Percentiles rank a stretch among this genome's conserved stretches.
Conservation (phyloP, 495 filamentous ascomycete species). For the Haplographium delicatum region DNA sequence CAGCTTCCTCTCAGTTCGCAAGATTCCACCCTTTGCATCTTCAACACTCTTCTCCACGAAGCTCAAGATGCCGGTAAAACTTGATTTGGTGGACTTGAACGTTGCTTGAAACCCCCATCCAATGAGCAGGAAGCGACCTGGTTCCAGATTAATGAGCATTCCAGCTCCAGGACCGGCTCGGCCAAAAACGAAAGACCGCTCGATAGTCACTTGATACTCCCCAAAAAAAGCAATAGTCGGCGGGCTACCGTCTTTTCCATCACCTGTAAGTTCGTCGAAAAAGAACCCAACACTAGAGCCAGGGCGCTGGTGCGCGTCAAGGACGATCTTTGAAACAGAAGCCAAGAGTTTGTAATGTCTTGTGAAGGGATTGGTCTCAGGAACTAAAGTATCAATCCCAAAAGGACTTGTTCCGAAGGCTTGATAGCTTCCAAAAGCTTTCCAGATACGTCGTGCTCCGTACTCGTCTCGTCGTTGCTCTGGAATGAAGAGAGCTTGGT, state of each 20-base stretch:
- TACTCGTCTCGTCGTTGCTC: slow-evolving; percentile 46
- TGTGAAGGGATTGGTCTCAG: slow-evolving; percentile 28
- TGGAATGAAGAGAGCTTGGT: slow-evolving; percentile 46
- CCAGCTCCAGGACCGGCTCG: slow-evolving; percentile 36
- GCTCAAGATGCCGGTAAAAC: slow-evolving; percentile 39
- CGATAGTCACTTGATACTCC: slow-evolving; percentile 33
- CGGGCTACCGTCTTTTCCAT: slow-evolving; percentile 5
- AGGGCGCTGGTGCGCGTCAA: slow-evolving; percentile 35
- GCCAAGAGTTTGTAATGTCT: slow-evolving; percentile 37
- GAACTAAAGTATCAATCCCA: slow-evolving; percentile 38
- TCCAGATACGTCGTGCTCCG: slow-evolving; percentile 40
- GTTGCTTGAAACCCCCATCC: slow-evolving; percentile 42
- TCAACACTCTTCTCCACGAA: slow-evolving; percentile 38
- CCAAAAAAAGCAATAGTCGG: slow-evolving; percentile 6
- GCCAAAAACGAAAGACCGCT: slow-evolving; percentile 45
- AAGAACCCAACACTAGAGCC: slow-evolving; percentile 40
- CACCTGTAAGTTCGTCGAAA: slow-evolving; percentile 36
- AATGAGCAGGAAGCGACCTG: slow-evolving; percentile 38
- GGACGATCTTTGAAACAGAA: slow-evolving; percentile 31
- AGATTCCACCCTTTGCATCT: slow-evolving; percentile 32
- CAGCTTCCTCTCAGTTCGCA: slow-evolving; percentile 33
- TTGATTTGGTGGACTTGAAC: slow-evolving; percentile 28
- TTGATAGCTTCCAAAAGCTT: slow-evolving; percentile 37
- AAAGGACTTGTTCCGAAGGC: slow-evolving; percentile 41
- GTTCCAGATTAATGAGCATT: slow-evolving; percentile 40